A percentile compares a stretch with the other conserved stretches of the same genome.
Evolutionary conservation across 371 early-diverging fungal species (phyloP).

Genomic region (Mortierella sp.): DNA sequence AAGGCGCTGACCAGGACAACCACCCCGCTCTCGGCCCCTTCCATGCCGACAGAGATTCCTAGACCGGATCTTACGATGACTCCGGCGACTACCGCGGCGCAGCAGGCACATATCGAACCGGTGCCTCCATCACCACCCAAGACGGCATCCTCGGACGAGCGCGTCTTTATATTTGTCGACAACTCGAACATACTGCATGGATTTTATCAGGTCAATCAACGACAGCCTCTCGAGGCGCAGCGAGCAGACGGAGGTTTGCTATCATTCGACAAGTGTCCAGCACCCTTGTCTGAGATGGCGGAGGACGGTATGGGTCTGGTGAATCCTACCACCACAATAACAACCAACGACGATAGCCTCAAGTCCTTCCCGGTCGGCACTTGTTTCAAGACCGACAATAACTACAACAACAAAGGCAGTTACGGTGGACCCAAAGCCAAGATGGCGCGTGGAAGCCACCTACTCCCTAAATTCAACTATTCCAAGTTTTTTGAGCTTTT

Average conservation of each 20-base stretch:
- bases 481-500: slow-evolving; percentile 45
- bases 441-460: slow-evolving; percentile 27
- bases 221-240: slow-evolving; percentile 4
- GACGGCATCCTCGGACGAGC: neutral
- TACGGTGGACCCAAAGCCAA: neutral
- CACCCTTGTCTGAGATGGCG: too few species aligned
- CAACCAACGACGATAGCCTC: neutral
- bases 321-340: neutral
- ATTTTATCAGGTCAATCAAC: slow-evolving; percentile 43
- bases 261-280: neutral
- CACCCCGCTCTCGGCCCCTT: neutral
- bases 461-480: slow-evolving; percentile 52
- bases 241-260: neutral
- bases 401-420: too few species aligned
- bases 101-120: neutral
- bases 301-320: neutral
- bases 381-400: neutral
- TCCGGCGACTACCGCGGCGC: neutral
- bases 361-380: neutral
- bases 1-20: neutral
- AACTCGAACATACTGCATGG: slow-evolving; percentile 62
- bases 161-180: slow-evolving; percentile 60
- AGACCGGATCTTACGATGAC: neutral
- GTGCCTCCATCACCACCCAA: neutral
- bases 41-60: neutral